Evolutionary conservation across 2,329 filamentous ascomycete species (phyloP).

Genomic region (Chrysosporium keratinophilum): DNA sequence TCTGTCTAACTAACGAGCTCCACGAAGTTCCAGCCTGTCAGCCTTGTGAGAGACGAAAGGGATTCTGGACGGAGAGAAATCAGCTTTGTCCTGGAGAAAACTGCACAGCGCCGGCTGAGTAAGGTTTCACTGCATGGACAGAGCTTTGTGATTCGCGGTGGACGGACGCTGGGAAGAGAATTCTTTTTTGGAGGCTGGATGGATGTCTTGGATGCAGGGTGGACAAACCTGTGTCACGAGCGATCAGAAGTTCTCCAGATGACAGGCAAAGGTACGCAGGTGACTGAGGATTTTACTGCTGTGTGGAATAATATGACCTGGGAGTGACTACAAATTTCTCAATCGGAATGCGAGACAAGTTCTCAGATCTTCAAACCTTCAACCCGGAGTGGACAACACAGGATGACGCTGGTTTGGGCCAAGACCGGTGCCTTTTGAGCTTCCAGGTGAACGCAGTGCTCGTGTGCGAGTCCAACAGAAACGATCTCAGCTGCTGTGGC

Average conservation of each 20-base stretch:
- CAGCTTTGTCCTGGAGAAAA: not conserved
- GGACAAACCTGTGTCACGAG: slow-evolving; percentile 3
- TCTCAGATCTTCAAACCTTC: too few species aligned
- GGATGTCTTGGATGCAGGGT: slow-evolving; percentile 4
- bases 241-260: not conserved
- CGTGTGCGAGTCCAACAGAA: not conserved
- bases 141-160: slow-evolving; percentile 7
- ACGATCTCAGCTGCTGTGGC: not conserved
- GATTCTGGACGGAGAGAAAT: not conserved
- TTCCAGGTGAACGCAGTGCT: not conserved
- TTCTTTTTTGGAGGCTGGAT: not conserved
- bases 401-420: not conserved
- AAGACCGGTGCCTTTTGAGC: not conserved
- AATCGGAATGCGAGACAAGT: too few species aligned
- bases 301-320: too few species aligned
- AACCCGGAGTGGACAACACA: too few species aligned
- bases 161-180: not conserved
- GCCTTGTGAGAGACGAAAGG: slow-evolving; percentile 7
- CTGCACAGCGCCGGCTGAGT: not conserved
- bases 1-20: not conserved
- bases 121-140: slow-evolving; percentile 3
- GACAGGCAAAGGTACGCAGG: not conserved
- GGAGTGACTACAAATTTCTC: not conserved
- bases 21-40: not conserved
- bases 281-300: too few species aligned